These are phyloP conservation scores for Wallacemonas sp. DNA, from an alignment of 208 protist species.

Conservation along the genomic window DNA sequence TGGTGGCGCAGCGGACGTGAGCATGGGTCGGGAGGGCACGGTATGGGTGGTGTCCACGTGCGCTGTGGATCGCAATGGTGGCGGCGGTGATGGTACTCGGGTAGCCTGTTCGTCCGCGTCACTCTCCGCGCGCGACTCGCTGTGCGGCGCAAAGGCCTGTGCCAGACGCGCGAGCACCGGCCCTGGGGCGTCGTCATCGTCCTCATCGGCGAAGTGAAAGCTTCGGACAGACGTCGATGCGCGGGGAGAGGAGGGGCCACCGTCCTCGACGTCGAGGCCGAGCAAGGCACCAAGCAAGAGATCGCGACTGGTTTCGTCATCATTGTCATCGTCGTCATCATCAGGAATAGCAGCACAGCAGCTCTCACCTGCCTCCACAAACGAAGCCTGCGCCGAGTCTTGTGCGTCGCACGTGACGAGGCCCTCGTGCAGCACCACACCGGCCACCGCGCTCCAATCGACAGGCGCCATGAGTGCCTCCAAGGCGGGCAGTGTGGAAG, in stretches of 20 bases:
- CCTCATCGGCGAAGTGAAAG: constrained; percentile 6
- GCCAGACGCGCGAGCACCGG: neutral
- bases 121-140: too few relatives aligned
- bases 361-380: neutral
- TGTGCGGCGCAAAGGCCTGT: constrained; percentile 9
- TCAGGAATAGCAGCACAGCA: neutral
- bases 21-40: neutral
- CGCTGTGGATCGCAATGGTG: too few relatives aligned
- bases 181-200: neutral
- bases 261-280: neutral
- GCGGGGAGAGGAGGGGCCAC: neutral
- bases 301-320: neutral
- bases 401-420: too few relatives aligned
- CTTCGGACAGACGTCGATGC: neutral
- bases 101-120: too few relatives aligned
- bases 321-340: neutral
- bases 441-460: neutral
- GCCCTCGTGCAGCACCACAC: neutral
- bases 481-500: too few relatives aligned
- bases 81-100: too few relatives aligned
- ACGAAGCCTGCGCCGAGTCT: too few relatives aligned
- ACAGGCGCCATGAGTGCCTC: neutral
- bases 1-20: neutral
- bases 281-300: neutral
- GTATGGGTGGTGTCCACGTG: too few relatives aligned